A percentile compares a stretch with the other conserved stretches of the same genome.
These are phyloP conservation scores for Thermothelomyces thermophilus DNA, from an alignment of 2,329 filamentous ascomycete species.

Conservation along the genomic window DNA sequence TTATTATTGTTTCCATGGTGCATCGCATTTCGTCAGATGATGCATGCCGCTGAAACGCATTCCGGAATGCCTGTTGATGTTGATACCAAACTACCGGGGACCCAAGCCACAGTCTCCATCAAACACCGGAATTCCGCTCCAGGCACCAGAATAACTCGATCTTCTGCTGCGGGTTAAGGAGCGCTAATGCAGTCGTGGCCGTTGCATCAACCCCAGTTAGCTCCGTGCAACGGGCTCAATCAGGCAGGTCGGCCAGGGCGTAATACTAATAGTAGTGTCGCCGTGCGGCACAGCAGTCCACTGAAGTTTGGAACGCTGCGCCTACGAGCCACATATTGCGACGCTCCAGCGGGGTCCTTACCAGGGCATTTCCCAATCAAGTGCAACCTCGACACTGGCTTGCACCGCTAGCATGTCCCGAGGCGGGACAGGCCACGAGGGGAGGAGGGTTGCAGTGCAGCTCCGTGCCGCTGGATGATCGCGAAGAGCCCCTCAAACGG, in stretches of 20 bases:
- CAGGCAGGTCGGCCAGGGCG: not conserved
- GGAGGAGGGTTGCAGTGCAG: slow-evolving; percentile 5
- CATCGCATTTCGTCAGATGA: too few species aligned
- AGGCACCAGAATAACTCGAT: slow-evolving; percentile 8
- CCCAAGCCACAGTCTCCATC: not conserved
- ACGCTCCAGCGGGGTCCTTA: not conserved
- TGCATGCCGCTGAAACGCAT: too few species aligned
- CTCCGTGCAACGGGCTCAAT: not conserved
- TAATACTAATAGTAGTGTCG: too few species aligned
- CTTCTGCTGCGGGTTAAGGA: not conserved
- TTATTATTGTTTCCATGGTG: too few species aligned
- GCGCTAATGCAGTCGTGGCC: slow-evolving; percentile 7
- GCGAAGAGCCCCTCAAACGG: not conserved
- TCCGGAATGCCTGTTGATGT: too few species aligned
- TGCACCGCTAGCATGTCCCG: not conserved
- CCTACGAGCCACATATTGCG: not conserved
- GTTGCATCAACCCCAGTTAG: slow-evolving; percentile 1
- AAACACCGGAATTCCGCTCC: not conserved
- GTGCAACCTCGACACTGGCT: not conserved
- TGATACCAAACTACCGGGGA: not conserved
- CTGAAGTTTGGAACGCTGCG: not conserved
- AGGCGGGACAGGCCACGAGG: slow-evolving; percentile 1
- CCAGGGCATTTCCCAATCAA: not conserved
- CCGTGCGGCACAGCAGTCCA: slow-evolving; percentile 2
- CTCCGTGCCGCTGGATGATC: not conserved